Base-by-base conservation (phyloP, 495 filamentous ascomycete genomes). In the Xylaria grammica region DNA sequence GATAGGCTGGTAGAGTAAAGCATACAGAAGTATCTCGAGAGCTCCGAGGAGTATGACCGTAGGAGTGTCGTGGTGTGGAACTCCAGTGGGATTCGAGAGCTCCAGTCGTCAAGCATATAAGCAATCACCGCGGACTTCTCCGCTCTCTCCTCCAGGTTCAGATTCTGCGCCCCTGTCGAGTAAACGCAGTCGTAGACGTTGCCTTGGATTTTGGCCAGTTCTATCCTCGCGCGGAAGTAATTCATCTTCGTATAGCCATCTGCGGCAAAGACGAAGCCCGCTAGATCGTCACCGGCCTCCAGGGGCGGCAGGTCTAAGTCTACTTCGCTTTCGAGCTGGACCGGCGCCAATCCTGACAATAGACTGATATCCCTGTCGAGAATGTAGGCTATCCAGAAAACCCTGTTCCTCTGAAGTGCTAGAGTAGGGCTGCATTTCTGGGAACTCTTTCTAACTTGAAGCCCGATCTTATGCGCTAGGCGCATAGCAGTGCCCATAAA, bases 341-440 rank as follows among this genome's bases (percentile, higher is more conserved):
- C 10, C 4, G 60, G 27, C 34, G 66, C 59, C 22, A 50, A 11
- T 32, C 36, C 11, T 11, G 62, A 19, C 29, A 45, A 45, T 24
- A 65, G 2, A 27, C 53, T 60, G 4, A 63, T 54, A 24, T 68
- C 60, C 17, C 30, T 44, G 30, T 68, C 66, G 10, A 68, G 44
- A 26, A 68, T 46, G 38, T 68, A 68, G 0, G 61, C 38, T 24
- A 65, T 46, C 66, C 66, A 68, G 45, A 68, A 64, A n/a, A 68
- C 34, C 7, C 55, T 51, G 36, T 58, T 38, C 8, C 46, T 52
- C 66, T 60, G 60, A n/a, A 44, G n/a, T n/a, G 19, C 38, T 13
- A n/a, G 27, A 32, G 29, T 29, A 2, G 32, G 1, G 5, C 11
- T 29, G 30, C 42, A 55, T 4, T 50, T 13, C 17, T 17, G 11